Conservation (phyloP, 768 basidiomycete genomes). For the Amanita rubescens region DNA sequence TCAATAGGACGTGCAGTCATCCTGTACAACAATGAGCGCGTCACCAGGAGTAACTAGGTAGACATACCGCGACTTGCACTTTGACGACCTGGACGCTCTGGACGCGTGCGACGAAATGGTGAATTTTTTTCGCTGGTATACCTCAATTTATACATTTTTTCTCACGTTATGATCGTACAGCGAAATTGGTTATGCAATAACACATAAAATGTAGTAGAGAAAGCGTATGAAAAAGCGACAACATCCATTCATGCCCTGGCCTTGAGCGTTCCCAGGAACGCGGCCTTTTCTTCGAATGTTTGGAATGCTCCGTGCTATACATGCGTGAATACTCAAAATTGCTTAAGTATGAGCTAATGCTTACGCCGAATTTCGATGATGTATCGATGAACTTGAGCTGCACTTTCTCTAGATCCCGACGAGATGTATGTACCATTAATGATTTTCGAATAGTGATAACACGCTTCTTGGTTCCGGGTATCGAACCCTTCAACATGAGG, state of each 20-base stretch:
- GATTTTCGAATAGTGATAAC: constrained; percentile 96
- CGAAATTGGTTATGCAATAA: constrained; percentile 5
- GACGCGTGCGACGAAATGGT: not conserved
- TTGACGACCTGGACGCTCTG: constrained; percentile 1
- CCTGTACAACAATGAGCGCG: constrained; percentile 28
- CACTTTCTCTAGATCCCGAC: constrained; percentile 96
- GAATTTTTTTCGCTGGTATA: constrained; percentile 4
- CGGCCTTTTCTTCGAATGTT: constrained; percentile 91
- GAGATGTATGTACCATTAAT: constrained; percentile 92
- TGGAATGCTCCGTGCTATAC: constrained; percentile 91
- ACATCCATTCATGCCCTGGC: constrained; percentile 53
- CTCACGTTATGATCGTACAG: constrained; percentile 1
- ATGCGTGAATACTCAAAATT: constrained; percentile 6
- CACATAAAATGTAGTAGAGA: constrained; percentile 34
- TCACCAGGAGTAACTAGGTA: not conserved
- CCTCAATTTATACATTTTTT: constrained; percentile 1
- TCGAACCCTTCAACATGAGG: constrained; percentile 92
- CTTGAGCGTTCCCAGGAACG: constrained; percentile 92
- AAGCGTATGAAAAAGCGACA: constrained; percentile 31
- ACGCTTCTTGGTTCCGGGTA: constrained; percentile 97
- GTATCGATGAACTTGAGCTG: constrained; percentile 99
- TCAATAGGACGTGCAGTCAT: constrained; percentile 73
- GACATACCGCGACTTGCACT: constrained; percentile 40
- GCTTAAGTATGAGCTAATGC: constrained; percentile 20
- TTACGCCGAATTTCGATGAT: constrained; percentile 92